These are phyloP conservation scores for Glycyrrhiza uralensis DNA, from an alignment of 306 rosid genomes.

Conservation along the genomic window DNA sequence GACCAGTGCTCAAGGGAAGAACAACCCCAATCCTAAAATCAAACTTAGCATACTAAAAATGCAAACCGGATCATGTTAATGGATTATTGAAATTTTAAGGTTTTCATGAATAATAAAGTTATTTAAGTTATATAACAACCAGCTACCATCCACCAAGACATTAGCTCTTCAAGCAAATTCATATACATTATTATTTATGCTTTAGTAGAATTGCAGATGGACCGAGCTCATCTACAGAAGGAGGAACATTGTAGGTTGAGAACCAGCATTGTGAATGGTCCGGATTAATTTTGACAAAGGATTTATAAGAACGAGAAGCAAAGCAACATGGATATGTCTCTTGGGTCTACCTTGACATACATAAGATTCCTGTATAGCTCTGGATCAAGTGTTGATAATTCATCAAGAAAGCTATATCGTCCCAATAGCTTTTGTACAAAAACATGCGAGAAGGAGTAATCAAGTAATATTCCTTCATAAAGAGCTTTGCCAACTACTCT, in stretches of 20 bases:
- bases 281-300: slow-evolving; percentile 8
- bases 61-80: not conserved
- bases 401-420: slow-evolving; percentile 94
- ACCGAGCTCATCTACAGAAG: slow-evolving; percentile 6
- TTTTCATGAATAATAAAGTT: slow-evolving; percentile 9
- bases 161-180: slow-evolving; percentile 5
- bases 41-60: slow-evolving; percentile 3
- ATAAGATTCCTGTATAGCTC: slow-evolving; percentile 89
- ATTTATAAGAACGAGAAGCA: slow-evolving; percentile 9
- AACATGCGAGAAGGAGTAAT: slow-evolving; percentile 93
- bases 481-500: slow-evolving; percentile 98
- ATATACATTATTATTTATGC: not conserved
- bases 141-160: slow-evolving; percentile 16
- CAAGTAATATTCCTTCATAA: slow-evolving; percentile 94
- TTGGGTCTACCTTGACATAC: slow-evolving; percentile 83
- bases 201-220: slow-evolving; percentile 17
- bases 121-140: not conserved
- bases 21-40: not conserved
- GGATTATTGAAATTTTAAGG: not conserved
- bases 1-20: slow-evolving; percentile 12
- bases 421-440: slow-evolving; percentile 92
- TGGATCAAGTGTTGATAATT: slow-evolving; percentile 91
- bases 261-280: slow-evolving; percentile 11
- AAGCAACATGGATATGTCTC: slow-evolving; percentile 10
- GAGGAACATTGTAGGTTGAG: slow-evolving; percentile 6